A percentile compares a stretch with the other conserved stretches of the same genome.
phyloP scores from a whole-genome alignment of 2,329 filamentous ascomycete species.

The Colletotrichum trifolii region DNA sequence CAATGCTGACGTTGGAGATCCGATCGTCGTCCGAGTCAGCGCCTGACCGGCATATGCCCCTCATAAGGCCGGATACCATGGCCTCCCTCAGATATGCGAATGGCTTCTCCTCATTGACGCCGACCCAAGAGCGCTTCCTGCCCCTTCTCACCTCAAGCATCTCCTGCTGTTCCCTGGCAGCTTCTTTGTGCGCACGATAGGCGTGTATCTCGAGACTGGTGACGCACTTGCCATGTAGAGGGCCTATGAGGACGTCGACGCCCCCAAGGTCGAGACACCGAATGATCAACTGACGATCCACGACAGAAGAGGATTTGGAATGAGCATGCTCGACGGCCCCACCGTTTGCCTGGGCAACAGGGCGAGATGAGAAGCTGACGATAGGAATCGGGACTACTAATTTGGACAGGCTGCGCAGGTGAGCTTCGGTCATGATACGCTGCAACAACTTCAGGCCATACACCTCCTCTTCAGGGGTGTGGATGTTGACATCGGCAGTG shows the following conservation, averaged over 20 bases:
- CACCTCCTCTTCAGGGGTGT: constrained; percentile 58
- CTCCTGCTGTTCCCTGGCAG: constrained; percentile 76
- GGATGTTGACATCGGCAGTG: constrained; percentile 51
- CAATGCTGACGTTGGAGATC: constrained; percentile 73
- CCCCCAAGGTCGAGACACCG: constrained; percentile 88
- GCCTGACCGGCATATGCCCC: constrained; percentile 81
- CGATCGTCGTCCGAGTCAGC: constrained; percentile 70
- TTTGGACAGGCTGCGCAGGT: constrained; percentile 65
- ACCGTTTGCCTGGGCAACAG: constrained; percentile 42
- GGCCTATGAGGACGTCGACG: constrained; percentile 84
- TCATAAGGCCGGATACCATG: constrained; percentile 93
- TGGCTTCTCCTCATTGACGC: constrained; percentile 84
- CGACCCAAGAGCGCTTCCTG: constrained; percentile 92
- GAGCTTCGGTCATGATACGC: constrained; percentile 68
- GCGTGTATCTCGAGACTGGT: constrained; percentile 84
- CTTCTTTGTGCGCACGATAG: constrained; percentile 83
- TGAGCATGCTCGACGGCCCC: constrained; percentile 36
- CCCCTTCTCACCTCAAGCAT: constrained; percentile 78
- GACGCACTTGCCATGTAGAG: constrained; percentile 78
- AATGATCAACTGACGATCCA: constrained; percentile 64
- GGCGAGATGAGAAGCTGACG: constrained; percentile 53
- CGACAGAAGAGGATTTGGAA: constrained; percentile 38
- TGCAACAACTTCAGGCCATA: constrained; percentile 67
- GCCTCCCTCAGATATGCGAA: constrained; percentile 91
- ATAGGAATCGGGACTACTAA: constrained; percentile 68